Evolutionary conservation across 441 rosid species (phyloP), one percentile per base, ranked within the genome.

Genomic region (Jatropha multifida): DNA sequence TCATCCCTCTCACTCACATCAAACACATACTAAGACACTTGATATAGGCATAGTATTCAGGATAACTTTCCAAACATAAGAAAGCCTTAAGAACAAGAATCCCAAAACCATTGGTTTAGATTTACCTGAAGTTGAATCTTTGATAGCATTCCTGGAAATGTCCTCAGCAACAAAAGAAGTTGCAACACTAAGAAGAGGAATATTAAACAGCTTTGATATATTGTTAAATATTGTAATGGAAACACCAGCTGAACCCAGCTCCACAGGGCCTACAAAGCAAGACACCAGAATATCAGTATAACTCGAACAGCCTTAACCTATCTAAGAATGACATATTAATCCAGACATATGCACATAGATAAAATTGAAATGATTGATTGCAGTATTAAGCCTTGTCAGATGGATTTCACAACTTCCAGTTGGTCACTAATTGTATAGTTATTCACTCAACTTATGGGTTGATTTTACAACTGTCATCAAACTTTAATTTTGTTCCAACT

Each of bases 161-260:
- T 96, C 98, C 79, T 96, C 97, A 60, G 98, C 98, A 72, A 96
- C 98, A 78, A 92, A 96, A 42, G 98, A 96, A 76, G 99, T 96
- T 13, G 97, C 87, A 73, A 96, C 93, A 74, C 98, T 92, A 65
- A 92, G 95, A 72, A 93, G 97, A 38, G 99, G 97, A 81, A 93
- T 84, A 75, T 96, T 96, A 81, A 96, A 90, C 65, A 96, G 88
- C 89, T 93, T 96, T 49, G 98, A 96, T 81, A 96, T 81, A 72
- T 87, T 88, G 82, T 96, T 96, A 77, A 96, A 96, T 61, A 96
- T 84, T 6, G 94, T 79, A 75, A 89, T 83, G 67, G 97, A 88
- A 76, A 92, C 90, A 60, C 92, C 99, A 38, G 98, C 96, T 1
- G 97, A 90, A 79, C 92, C 98, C 86, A 96, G 82, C 87, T 94